A percentile compares a stretch with the other conserved stretches of the same genome.
phyloP scores from a whole-genome alignment of 129 eudicot species.

The Helianthus tuberosus region DNA sequence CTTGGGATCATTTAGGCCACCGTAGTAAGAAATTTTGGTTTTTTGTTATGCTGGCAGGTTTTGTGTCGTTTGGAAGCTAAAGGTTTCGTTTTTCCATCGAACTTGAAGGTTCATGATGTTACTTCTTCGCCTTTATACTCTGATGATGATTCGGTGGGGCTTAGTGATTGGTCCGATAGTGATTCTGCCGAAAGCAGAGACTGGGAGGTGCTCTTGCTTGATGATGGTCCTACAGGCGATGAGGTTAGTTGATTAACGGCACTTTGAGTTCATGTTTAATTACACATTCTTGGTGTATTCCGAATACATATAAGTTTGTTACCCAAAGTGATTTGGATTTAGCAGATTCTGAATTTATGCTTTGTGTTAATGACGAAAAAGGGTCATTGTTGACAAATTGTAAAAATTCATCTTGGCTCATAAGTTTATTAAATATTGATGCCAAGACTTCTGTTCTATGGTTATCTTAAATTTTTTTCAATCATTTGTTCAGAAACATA shows the following conservation, averaged over 20 bases:
- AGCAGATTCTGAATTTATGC: slow-evolving; percentile 15
- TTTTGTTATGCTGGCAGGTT: slow-evolving; percentile 4
- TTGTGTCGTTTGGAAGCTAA: slow-evolving; percentile 31
- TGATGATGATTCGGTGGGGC: no score
- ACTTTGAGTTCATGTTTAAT: slow-evolving; percentile 11
- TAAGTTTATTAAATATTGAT: background rate
- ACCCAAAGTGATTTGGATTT: slow-evolving; percentile 7
- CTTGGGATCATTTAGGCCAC: background rate
- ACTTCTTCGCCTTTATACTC: slow-evolving; percentile 6
- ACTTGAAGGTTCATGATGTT: slow-evolving; percentile 20
- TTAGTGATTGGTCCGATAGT: no score
- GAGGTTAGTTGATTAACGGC: slow-evolving; percentile 6
- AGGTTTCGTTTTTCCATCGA: slow-evolving; percentile 24
- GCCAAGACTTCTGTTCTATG: no score
- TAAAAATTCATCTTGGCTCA: slow-evolving; percentile 2
- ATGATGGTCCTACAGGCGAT: background rate
- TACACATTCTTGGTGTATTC: background rate
- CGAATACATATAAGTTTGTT: slow-evolving; percentile 5
- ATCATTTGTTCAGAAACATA: no score
- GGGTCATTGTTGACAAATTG: slow-evolving; percentile 5
- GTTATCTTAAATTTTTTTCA: no score
- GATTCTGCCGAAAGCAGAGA: no score
- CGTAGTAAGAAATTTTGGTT: no score
- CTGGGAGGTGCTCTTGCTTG: no score
- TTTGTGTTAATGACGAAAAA: background rate